Evolutionary conservation across 495 filamentous ascomycete genomes (phyloP).

Genomic region (Mytilinidion resinicola): DNA sequence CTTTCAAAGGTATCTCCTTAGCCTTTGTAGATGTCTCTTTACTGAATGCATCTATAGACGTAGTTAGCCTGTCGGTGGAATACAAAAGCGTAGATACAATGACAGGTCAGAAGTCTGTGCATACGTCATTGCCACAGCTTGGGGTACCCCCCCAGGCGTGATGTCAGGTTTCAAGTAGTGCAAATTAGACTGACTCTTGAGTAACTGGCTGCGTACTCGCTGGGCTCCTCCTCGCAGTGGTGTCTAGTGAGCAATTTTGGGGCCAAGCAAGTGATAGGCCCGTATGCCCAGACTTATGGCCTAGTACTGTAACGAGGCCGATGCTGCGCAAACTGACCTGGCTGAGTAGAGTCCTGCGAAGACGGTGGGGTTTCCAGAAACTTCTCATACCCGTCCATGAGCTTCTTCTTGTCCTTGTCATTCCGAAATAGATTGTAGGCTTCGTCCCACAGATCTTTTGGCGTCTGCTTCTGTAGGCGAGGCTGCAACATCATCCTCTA

Average conservation of each 20-base stretch:
- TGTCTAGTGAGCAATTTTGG: too few species aligned
- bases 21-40: not conserved
- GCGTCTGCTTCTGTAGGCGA: constrained; percentile 1
- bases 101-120: too few species aligned
- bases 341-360: not conserved
- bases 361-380: not conserved
- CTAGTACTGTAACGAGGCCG: too few species aligned
- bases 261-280: too few species aligned
- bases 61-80: not conserved
- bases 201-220: too few species aligned
- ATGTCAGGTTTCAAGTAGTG: too few species aligned
- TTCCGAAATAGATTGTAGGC: not conserved
- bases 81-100: not conserved
- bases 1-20: not conserved
- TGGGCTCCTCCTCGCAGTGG: too few species aligned
- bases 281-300: too few species aligned
- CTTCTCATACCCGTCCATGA: not conserved
- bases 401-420: constrained; percentile 3
- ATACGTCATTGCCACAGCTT: too few species aligned
- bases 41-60: not conserved
- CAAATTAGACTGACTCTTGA: too few species aligned
- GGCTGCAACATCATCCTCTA: not conserved
- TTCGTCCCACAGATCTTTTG: constrained; percentile 2
- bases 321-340: constrained; percentile 1
- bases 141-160: too few species aligned